Percentiles rank a stretch among this genome's conserved stretches.
Conservation (phyloP, 495 filamentous ascomycete species). For the Talaromyces ruber region DNA sequence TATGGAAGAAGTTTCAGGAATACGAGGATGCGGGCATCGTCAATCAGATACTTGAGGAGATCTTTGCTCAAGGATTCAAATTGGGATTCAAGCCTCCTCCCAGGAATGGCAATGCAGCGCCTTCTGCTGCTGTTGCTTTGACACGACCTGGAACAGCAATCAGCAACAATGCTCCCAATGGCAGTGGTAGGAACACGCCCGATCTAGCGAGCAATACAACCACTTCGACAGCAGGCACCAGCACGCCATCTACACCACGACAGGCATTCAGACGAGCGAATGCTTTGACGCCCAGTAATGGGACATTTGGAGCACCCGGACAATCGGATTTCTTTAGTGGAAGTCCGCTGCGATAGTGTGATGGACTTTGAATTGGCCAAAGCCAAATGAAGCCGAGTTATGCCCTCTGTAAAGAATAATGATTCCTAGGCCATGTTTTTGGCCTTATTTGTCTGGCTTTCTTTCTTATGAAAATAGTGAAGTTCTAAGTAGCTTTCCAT, state of each 20-base stretch:
- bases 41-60: conserved; percentile 63
- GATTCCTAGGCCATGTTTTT: background rate
- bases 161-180: conserved; percentile 25
- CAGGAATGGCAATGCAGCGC: conserved; percentile 24
- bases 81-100: conserved; percentile 66
- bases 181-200: conserved; percentile 35
- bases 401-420: background rate
- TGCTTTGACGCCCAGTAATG: conserved; percentile 38
- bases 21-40: conserved; percentile 78
- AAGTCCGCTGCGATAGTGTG: conserved; percentile 30
- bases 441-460: background rate
- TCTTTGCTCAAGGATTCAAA: conserved; percentile 65
- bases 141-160: conserved; percentile 38
- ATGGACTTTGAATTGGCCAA: background rate
- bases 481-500: background rate
- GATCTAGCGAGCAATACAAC: conserved; percentile 14
- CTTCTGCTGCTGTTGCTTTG: conserved; percentile 13
- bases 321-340: conserved; percentile 33
- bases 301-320: conserved; percentile 32
- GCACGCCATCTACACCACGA: conserved; percentile 34
- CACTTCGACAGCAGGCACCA: conserved; percentile 11
- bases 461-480: background rate
- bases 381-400: background rate
- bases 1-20: conserved; percentile 87
- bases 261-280: conserved; percentile 39